Evolutionary conservation across 225 moss, liverwort and hornwort species (phyloP).

Genomic region (Asterella californica): DNA sequence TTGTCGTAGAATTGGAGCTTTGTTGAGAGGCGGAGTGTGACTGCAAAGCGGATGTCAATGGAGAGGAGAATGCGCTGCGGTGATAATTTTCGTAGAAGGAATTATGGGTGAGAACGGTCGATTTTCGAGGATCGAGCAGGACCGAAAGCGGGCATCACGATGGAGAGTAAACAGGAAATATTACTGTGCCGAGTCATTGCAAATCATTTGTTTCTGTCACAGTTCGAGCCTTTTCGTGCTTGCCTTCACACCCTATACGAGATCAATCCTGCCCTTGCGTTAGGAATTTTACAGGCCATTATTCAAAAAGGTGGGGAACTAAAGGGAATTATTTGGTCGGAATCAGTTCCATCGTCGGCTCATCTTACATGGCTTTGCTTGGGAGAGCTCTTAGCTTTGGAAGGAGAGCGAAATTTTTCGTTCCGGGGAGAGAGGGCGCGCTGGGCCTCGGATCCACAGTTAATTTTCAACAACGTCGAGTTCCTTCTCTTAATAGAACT

Average conservation of each 20-base stretch:
- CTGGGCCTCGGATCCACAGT: conserved; percentile 41
- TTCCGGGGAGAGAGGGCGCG: conserved; percentile 35
- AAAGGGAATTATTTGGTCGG: conserved; percentile 78
- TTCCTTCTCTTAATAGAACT: conserved; percentile 77
- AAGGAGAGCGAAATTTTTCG: conserved; percentile 45
- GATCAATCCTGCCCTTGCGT: conserved; percentile 60
- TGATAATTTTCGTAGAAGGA: not conserved
- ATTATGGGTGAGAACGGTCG: conserved; percentile 3
- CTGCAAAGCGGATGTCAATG: not conserved
- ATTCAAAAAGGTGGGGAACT: conserved; percentile 70
- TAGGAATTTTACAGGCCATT: conserved; percentile 65
- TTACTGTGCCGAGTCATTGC: conserved; percentile 74
- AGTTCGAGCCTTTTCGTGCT: conserved; percentile 95
- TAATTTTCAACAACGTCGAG: conserved; percentile 78
- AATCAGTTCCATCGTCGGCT: conserved; percentile 81
- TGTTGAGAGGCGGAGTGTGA: not conserved
- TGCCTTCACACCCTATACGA: conserved; percentile 65
- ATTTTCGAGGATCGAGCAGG: conserved; percentile 2
- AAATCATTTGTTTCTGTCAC: conserved; percentile 79
- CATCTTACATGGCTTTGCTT: conserved; percentile 94
- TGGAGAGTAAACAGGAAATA: conserved; percentile 81
- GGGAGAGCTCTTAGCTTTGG: conserved; percentile 75
- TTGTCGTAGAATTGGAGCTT: not conserved
- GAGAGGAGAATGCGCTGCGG: not conserved
- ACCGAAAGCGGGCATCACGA: conserved; percentile 15